Evolutionary conservation across 306 rosid genomes (phyloP).

Genomic region (Nissolia schottii): DNA sequence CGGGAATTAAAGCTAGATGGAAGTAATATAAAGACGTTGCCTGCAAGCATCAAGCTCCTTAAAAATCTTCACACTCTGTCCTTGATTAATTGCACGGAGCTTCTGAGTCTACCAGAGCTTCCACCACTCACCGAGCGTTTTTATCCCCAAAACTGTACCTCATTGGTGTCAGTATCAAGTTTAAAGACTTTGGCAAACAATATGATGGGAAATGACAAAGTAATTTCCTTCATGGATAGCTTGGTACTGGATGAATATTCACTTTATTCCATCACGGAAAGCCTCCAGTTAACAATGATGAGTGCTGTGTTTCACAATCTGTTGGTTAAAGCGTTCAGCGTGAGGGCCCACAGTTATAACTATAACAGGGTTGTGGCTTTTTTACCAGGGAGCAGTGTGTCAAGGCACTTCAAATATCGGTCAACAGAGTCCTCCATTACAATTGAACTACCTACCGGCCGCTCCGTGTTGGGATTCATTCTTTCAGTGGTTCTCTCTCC

Average conservation of each 20-base stretch:
- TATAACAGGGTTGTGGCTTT: background rate
- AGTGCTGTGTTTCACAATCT: background rate
- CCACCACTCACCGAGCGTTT: no score
- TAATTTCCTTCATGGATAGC: background rate
- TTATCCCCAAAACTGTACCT: no score
- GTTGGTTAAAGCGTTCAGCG: background rate
- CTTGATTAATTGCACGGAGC: background rate
- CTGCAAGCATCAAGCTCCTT: no score
- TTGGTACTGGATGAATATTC: background rate
- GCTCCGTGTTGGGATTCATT: background rate
- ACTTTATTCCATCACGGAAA: background rate
- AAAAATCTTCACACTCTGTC: background rate
- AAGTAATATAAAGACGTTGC: no score
- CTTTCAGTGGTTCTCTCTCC: background rate
- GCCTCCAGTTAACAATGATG: background rate
- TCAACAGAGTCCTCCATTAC: background rate
- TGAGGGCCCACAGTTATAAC: background rate
- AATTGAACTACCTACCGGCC: background rate
- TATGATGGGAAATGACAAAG: no score
- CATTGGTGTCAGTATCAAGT: no score
- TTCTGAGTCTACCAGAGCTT: no score
- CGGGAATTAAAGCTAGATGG: no score
- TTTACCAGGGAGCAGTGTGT: background rate
- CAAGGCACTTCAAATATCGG: background rate
- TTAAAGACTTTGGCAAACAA: no score